Evolutionary conservation across 169 alveolate species (phyloP).

Genomic region (Theileria sp.): DNA sequence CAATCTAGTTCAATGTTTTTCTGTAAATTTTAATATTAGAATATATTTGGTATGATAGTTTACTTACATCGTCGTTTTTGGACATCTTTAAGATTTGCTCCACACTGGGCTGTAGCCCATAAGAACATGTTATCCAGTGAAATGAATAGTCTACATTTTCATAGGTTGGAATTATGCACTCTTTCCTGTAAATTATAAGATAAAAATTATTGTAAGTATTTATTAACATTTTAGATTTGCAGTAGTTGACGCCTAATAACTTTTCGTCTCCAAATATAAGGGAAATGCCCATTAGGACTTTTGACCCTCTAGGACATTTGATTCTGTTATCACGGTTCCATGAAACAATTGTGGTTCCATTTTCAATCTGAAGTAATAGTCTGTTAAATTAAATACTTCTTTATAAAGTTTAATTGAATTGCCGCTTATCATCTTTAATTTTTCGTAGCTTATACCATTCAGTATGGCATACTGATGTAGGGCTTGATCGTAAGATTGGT

Average conservation of each 20-base stretch:
- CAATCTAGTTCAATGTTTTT: slow-evolving; percentile 18
- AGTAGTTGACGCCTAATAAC: slow-evolving; percentile 36
- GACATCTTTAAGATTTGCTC: slow-evolving; percentile 33
- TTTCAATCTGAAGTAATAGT: slow-evolving; percentile 22
- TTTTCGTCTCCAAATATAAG: slow-evolving; percentile 30
- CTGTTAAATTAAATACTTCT: slow-evolving; percentile 25
- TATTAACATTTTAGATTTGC: slow-evolving; percentile 54
- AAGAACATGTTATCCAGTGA: slow-evolving; percentile 49
- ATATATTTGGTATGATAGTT: too few relatives aligned
- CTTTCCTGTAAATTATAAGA: slow-evolving; percentile 9
- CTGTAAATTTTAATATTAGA: slow-evolving; percentile 1
- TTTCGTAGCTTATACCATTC: slow-evolving; percentile 61
- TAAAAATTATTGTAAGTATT: neutral
- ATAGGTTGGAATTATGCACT: slow-evolving; percentile 46
- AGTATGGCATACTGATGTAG: slow-evolving; percentile 51
- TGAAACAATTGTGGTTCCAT: slow-evolving; percentile 26
- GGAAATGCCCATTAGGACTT: slow-evolving; percentile 40
- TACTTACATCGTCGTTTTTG: slow-evolving; percentile 16
- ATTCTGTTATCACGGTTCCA: slow-evolving; percentile 20
- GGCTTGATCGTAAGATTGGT: slow-evolving; percentile 37
- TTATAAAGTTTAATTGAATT: slow-evolving; percentile 23
- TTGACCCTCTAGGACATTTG: slow-evolving; percentile 44
- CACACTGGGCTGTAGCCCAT: slow-evolving; percentile 54
- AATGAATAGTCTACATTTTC: slow-evolving; percentile 17
- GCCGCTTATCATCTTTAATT: slow-evolving; percentile 35